Percentiles rank a stretch among this genome's conserved stretches.
These are phyloP conservation scores for Farysia itapuensis DNA, from an alignment of 1,284 basidiomycete genomes.

Conservation along the genomic window DNA sequence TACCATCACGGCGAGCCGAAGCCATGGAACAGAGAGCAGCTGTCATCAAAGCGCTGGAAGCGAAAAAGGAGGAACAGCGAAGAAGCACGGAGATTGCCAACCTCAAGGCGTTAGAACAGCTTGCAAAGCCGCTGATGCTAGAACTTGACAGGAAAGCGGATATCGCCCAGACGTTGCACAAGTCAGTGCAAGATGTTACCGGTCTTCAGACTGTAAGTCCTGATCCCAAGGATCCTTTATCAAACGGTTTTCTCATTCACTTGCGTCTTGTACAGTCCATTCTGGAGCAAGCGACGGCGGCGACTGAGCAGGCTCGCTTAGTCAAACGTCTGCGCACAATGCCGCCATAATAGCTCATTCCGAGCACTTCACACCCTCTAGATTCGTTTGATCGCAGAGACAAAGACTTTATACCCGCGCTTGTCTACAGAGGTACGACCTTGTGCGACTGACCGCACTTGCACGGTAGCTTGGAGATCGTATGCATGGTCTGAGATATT, in stretches of 20 bases:
- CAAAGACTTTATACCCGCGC: too few relatives aligned
- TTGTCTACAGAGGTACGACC: too few relatives aligned
- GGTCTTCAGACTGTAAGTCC: conserved; percentile 29
- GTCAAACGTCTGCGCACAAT: conserved; percentile 34
- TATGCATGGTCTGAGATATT: too few relatives aligned
- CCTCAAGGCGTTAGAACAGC: conserved; percentile 8
- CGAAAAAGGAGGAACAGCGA: conserved; percentile 28
- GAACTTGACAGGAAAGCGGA: conserved; percentile 33
- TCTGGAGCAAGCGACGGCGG: conserved; percentile 34
- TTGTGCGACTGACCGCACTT: too few relatives aligned
- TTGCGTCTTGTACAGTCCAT: conserved; percentile 14
- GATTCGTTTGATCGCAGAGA: too few relatives aligned
- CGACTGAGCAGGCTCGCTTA: conserved; percentile 26
- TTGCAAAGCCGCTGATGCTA: conserved; percentile 12
- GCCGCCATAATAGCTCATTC: conserved; percentile 9
- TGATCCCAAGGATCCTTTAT: background rate
- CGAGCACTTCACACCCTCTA: too few relatives aligned
- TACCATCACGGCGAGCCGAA: conserved; percentile 23
- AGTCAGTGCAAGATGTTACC: conserved; percentile 29
- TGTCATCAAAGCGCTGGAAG: conserved; percentile 24
- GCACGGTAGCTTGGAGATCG: too few relatives aligned
- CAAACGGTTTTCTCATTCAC: background rate
- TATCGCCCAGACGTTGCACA: conserved; percentile 22
- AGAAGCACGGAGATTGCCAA: conserved; percentile 14
- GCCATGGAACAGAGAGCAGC: conserved; percentile 28